Base-by-base conservation (phyloP, 768 basidiomycete genomes). In the Lactifluus volemus region DNA sequence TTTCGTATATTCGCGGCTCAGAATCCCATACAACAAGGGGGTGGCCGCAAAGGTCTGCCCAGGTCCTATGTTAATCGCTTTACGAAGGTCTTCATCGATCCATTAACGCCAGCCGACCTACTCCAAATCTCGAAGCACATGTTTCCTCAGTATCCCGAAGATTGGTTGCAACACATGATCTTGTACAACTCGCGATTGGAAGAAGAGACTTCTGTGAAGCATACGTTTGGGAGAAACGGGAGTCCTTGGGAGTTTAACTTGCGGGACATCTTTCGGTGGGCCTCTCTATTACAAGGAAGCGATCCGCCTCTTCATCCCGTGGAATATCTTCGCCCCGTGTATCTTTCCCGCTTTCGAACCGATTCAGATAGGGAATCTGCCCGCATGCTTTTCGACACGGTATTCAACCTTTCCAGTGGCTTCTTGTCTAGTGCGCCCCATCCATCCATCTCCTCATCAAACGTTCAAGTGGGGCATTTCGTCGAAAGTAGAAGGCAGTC, bases 221-320 rank as follows among this genome's bases (percentile, higher is more conserved):
- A 83, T 19, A 65, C 78, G 2, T 92, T 97, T 70, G 94, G 82
- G 2, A 78, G 82, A 41, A 83, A 88, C 56, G 95, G 95, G 9
- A 79, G 83, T 58, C 97, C 96, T 5, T 99, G 96, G 96, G 96
- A 99, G 70, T 97, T 98, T 77, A 99, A 99, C 70, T 78, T 99
- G 34, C 89, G 96, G 14, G 96, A 99, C 73, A 79, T 98, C 59
- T 82, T 92, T 60, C 84, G 97, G 49, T 97, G 97, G 95, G 84
- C 87, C 38, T 77, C 78, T 0, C 80, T 88, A 42, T 68, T 84
- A 38, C 70, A 69, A 42, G 71, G 55, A 58, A 71, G 30, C 66
- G 75, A 42, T 52, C 60, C 49, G 63, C 69, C 44, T 60, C 67
- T 70, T 32, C 79, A 85, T 69, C 88, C 92, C 4, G 74, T 76